Evolutionary conservation across 1,139 yeast species (phyloP).

Genomic region (Protomyces gravidus): DNA sequence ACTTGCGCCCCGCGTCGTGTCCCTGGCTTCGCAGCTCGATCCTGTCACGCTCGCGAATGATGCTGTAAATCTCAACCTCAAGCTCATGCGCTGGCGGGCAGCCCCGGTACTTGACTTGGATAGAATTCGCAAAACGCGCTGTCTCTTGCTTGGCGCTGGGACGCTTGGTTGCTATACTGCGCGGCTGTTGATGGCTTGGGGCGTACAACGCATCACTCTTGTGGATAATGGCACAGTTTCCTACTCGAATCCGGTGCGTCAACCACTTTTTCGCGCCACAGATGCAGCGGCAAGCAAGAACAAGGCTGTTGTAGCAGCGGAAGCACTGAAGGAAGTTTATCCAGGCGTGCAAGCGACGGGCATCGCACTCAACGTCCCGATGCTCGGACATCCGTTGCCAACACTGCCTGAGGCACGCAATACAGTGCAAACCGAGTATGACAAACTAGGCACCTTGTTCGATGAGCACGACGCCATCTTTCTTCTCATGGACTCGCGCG

Average conservation of each 20-base stretch:
- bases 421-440: conserved; percentile 51
- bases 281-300: conserved; percentile 69
- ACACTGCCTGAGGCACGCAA: conserved; percentile 49
- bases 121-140: conserved; percentile 54
- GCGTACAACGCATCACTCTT: conserved; percentile 74
- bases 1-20: conserved; percentile 75
- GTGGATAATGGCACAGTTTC: conserved; percentile 88
- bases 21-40: conserved; percentile 71
- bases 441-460: conserved; percentile 52
- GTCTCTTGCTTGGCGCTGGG: conserved; percentile 88
- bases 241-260: conserved; percentile 91
- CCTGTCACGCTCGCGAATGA: conserved; percentile 81
- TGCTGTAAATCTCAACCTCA: conserved; percentile 83
- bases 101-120: conserved; percentile 77
- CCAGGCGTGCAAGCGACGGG: conserved; percentile 73
- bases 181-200: conserved; percentile 88
- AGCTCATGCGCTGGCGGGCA: conserved; percentile 94
- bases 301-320: conserved; percentile 77
- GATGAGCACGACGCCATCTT: conserved; percentile 69
- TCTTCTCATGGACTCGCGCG: conserved; percentile 86
- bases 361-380: conserved; percentile 68
- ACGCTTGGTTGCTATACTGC: conserved; percentile 91
- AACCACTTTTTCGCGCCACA: conserved; percentile 71
- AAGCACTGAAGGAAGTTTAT: conserved; percentile 61
- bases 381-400: conserved; percentile 77